Conservation (phyloP, 306 rosid species). For the Corylus heterophylla region DNA sequence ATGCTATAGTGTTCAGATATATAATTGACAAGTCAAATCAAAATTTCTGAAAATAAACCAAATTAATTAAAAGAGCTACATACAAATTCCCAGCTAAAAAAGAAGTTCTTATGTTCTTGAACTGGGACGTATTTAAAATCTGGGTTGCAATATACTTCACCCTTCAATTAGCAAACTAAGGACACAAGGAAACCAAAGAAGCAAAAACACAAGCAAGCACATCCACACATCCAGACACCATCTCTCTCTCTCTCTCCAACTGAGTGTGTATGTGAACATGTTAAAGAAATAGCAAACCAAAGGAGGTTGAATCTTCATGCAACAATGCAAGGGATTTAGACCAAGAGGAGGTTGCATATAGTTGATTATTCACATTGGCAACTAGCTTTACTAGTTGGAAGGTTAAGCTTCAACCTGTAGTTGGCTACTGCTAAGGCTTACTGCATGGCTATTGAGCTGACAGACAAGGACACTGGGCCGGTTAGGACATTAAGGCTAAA, state of each 20-base stretch:
- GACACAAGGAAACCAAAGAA: not conserved
- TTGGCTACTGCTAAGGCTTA: not conserved
- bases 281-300: not conserved
- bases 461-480: not conserved
- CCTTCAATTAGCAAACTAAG: not conserved
- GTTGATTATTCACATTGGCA: not conserved
- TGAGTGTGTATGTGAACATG: not conserved
- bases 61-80: no score
- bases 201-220: not conserved
- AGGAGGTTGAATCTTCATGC: not conserved
- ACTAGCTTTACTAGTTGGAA: not conserved
- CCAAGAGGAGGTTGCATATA: not conserved
- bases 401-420: not conserved
- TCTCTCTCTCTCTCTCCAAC: not conserved
- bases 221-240: not conserved
- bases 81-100: not conserved
- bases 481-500: slow-evolving; percentile 4
- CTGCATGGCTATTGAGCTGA: not conserved
- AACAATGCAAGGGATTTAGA: not conserved
- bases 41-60: not conserved
- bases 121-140: not conserved
- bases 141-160: not conserved
- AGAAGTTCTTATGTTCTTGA: not conserved
- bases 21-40: not conserved
- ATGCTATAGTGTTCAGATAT: not conserved